These are phyloP conservation scores for Epipyxis sp. DNA, from an alignment of 108 stramenopile species.

Conservation along the genomic window DNA sequence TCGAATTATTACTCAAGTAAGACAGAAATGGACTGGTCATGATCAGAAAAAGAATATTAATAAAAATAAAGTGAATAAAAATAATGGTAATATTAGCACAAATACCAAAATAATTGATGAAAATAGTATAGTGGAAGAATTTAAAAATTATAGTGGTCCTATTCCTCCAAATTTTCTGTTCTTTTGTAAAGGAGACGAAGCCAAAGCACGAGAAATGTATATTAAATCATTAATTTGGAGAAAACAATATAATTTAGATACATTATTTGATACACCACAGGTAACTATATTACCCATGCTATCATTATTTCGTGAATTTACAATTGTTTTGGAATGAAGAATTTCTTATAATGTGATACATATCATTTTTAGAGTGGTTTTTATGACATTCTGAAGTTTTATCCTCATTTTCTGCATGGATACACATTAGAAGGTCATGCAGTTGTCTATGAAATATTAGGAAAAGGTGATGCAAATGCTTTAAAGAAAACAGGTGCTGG, in stretches of 20 bases:
- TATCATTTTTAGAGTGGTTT: conserved; percentile 13
- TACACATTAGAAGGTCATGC: neutral
- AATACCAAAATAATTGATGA: too few species aligned
- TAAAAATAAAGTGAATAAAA: too few species aligned
- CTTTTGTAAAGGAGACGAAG: neutral
- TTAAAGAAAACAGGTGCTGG: conserved; percentile 1
- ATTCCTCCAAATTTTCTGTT: conserved; percentile 16
- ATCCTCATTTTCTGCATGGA: conserved; percentile 23
- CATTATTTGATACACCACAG: conserved; percentile 5
- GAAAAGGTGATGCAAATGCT: neutral
- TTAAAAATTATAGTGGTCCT: neutral
- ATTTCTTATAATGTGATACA: too few species aligned
- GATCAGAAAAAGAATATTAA: too few species aligned
- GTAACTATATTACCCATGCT: too few species aligned
- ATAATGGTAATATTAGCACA: too few species aligned
- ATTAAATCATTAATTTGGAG: neutral
- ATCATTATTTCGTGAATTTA: too few species aligned
- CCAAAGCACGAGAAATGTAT: conserved; percentile 17
- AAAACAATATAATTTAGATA: neutral
- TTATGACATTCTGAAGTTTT: conserved; percentile 6
- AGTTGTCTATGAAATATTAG: conserved; percentile 22
- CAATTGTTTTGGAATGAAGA: too few species aligned
- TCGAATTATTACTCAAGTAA: too few species aligned
- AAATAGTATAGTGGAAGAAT: too few species aligned
- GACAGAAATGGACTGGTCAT: too few species aligned